Evolutionary conservation across 257 asterid genomes (phyloP).

Genomic region (Ajuga chamaepitys): DNA sequence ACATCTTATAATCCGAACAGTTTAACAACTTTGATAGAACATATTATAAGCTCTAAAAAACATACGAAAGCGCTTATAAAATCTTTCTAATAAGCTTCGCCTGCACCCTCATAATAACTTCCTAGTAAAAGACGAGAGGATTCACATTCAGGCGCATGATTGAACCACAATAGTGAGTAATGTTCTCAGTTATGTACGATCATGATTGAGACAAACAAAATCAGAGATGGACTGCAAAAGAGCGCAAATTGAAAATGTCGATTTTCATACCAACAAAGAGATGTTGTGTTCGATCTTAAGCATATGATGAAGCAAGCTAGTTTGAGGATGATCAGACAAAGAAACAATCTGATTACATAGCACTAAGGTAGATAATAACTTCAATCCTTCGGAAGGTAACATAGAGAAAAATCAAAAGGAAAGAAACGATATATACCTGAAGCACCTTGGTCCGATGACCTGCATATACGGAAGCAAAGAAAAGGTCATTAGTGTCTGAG

Average conservation of each 20-base stretch:
- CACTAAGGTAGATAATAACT: neutral
- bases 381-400: too few species aligned
- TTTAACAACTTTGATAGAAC: too few species aligned
- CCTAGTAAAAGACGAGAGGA: neutral
- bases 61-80: too few species aligned
- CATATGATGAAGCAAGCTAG: neutral
- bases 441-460: constrained; percentile 61
- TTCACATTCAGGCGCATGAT: neutral
- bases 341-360: neutral
- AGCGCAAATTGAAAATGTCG: too few species aligned
- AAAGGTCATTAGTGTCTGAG: constrained; percentile 19
- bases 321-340: neutral
- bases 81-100: too few species aligned
- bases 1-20: too few species aligned
- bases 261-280: neutral
- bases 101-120: neutral
- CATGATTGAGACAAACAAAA: neutral
- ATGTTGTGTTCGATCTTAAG: neutral
- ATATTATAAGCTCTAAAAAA: too few species aligned
- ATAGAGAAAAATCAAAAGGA: neutral
- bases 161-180: neutral
- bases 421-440: constrained; percentile 45
- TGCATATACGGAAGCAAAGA: constrained; percentile 27
- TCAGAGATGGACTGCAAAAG: neutral
- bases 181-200: neutral